Conservation (phyloP, 129 eudicot species). For the Chrysanthemum makinoi region DNA sequence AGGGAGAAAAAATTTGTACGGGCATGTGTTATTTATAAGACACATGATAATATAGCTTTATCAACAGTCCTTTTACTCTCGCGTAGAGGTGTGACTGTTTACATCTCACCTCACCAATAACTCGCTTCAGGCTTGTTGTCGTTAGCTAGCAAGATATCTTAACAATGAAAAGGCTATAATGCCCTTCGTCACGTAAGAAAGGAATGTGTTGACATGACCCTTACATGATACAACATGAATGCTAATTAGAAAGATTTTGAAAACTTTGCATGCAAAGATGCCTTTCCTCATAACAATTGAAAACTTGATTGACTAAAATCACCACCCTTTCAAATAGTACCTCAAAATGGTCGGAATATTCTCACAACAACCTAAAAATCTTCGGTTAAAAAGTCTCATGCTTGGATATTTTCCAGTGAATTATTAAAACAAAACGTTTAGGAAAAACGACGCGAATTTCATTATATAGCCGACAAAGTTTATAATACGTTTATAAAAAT, state of each 20-base stretch:
- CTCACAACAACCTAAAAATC: neutral
- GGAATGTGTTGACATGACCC: constrained; percentile 29
- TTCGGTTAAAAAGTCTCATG: neutral
- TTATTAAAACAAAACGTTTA: neutral
- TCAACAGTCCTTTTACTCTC: no score
- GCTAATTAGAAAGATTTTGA: constrained; percentile 29
- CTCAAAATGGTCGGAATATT: constrained; percentile 1
- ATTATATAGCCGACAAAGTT: no score
- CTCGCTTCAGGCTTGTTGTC: no score
- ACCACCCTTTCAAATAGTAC: constrained; percentile 13
- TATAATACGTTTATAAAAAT: neutral
- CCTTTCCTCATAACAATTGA: constrained; percentile 34
- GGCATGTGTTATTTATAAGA: no score
- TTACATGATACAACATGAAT: constrained; percentile 25
- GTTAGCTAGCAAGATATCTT: no score
- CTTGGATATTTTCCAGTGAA: neutral
- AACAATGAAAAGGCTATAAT: neutral
- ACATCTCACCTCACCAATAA: no score
- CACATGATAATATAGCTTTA: no score
- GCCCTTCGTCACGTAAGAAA: constrained; percentile 8
- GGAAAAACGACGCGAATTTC: no score
- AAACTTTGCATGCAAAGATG: constrained; percentile 28
- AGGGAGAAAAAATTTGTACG: no score
- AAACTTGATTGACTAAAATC: constrained; percentile 38
- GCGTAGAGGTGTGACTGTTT: no score